Evolutionary conservation across 192 early-diverging fungal species (phyloP).

Genomic region (Coemansia sp.): DNA sequence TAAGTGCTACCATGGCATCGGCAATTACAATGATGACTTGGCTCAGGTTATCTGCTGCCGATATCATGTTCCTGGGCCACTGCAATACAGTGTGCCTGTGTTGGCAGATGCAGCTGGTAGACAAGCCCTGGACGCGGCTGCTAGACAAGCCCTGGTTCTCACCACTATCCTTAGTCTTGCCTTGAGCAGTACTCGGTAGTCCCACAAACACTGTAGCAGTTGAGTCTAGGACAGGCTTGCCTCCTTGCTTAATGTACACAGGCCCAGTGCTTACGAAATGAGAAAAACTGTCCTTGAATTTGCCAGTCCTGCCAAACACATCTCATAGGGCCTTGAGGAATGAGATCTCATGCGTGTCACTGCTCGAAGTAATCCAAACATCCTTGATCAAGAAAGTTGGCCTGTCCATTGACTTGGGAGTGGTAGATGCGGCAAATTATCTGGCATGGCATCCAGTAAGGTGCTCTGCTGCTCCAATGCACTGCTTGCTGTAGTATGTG

Average conservation of each 20-base stretch:
- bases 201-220: background rate
- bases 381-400: constrained; percentile 21
- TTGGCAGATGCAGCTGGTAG: too few relatives aligned
- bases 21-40: background rate
- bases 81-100: too few relatives aligned
- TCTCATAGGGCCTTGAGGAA: too few relatives aligned
- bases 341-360: background rate
- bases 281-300: too few relatives aligned
- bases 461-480: background rate
- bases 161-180: too few relatives aligned
- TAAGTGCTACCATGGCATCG: background rate
- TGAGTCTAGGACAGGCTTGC: background rate
- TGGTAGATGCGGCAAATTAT: constrained; percentile 14
- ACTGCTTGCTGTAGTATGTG: background rate
- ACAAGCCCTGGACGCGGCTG: too few relatives aligned
- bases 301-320: too few relatives aligned
- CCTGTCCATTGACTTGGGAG: background rate
- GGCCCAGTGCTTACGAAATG: background rate
- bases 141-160: too few relatives aligned
- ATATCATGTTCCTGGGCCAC: too few relatives aligned
- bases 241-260: background rate
- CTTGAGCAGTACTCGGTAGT: background rate
- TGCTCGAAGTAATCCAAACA: constrained; percentile 22
- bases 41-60: too few relatives aligned
- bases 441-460: constrained; percentile 6